Conservation (phyloP, 257 asterid species). For the Solanum megistacrolobum region DNA sequence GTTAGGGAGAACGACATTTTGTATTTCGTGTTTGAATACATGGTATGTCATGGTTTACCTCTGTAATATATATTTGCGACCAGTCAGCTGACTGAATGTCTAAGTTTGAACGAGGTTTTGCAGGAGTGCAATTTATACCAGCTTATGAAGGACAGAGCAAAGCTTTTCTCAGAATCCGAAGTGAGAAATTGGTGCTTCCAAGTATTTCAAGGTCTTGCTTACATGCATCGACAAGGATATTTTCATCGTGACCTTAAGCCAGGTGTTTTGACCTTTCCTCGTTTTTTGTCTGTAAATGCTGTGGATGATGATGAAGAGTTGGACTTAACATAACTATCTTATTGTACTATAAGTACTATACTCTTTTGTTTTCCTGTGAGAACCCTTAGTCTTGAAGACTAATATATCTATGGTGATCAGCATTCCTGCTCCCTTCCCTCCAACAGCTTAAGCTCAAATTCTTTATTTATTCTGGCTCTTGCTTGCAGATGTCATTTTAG, state of each 20-base stretch:
- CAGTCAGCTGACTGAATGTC: not conserved
- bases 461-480: not conserved
- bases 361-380: not conserved
- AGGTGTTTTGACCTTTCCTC: conserved; percentile 30
- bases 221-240: conserved; percentile 89
- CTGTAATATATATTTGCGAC: not conserved
- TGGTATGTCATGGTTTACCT: conserved; percentile 37
- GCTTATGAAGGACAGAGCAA: conserved; percentile 76
- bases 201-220: conserved; percentile 93
- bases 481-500: not conserved
- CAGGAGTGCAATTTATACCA: conserved; percentile 90
- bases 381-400: not conserved
- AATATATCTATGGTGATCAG: not conserved
- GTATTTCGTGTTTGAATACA: conserved; percentile 76
- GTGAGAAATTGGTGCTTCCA: conserved; percentile 90
- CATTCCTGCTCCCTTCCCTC: not conserved
- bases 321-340: not conserved
- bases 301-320: not conserved
- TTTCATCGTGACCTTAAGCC: conserved; percentile 99
- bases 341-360: not conserved
- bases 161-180: conserved; percentile 64
- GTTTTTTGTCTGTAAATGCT: not conserved
- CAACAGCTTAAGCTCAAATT: not conserved
- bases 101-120: not conserved
- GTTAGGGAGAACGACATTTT: conserved; percentile 73